A percentile compares a stretch with the other conserved stretches of the same genome.
phyloP scores from a whole-genome alignment of 2,329 filamentous ascomycete genomes.

The Fusarium protoensiforme region DNA sequence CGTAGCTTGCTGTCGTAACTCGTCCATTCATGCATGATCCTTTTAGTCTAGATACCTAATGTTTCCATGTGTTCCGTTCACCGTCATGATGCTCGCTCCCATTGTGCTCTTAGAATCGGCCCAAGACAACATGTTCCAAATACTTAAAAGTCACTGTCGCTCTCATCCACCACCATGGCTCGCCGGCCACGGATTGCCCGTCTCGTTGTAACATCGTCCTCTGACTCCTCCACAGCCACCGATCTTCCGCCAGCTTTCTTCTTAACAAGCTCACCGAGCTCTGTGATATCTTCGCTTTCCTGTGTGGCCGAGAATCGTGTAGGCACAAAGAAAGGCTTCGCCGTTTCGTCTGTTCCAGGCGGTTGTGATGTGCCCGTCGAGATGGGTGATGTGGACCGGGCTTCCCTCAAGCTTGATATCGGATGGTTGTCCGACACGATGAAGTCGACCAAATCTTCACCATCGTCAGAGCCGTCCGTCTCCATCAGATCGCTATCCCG shows the following conservation, averaged over 20 bases:
- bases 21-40: conserved; percentile 25
- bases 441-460: conserved; percentile 65
- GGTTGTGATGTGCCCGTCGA: conserved; percentile 33
- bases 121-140: neutral
- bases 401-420: conserved; percentile 51
- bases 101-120: neutral
- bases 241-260: conserved; percentile 2
- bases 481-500: conserved; percentile 60
- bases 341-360: conserved; percentile 19
- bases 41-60: conserved; percentile 33
- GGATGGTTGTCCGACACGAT: conserved; percentile 62
- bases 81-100: conserved; percentile 8
- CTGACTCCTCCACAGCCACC: conserved; percentile 17
- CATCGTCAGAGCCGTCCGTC: conserved; percentile 60
- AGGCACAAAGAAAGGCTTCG: conserved; percentile 52
- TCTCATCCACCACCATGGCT: conserved; percentile 46
- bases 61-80: conserved; percentile 15
- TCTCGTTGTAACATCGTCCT: conserved; percentile 29
- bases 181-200: conserved; percentile 40
- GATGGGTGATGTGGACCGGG: conserved; percentile 43
- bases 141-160: conserved; percentile 44
- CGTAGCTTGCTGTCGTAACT: conserved; percentile 12
- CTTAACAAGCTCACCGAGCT: conserved; percentile 45
- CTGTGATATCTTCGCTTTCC: conserved; percentile 54
- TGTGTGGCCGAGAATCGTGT: conserved; percentile 53